Percentiles rank a stretch among this genome's conserved stretches.
Evolutionary conservation across 1,139 yeast species (phyloP).

Genomic region (Candida pseudoviswanathii): DNA sequence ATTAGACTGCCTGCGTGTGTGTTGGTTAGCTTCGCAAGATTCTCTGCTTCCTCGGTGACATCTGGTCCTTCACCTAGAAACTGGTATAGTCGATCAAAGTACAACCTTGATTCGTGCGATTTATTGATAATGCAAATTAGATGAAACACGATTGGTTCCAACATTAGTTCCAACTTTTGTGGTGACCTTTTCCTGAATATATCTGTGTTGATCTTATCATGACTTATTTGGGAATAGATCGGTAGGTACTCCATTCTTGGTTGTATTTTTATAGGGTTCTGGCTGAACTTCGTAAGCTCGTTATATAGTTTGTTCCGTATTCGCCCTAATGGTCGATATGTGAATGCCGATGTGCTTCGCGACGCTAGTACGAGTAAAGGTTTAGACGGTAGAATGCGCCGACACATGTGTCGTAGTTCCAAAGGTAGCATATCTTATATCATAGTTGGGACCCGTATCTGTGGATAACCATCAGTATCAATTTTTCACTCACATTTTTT

Average conservation of each 20-base stretch:
- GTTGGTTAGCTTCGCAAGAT: neutral
- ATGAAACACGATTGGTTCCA: slow-evolving; percentile 16
- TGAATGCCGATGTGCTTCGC: slow-evolving; percentile 10
- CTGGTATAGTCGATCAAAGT: slow-evolving; percentile 1
- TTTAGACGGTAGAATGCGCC: slow-evolving; percentile 1
- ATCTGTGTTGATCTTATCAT: slow-evolving; percentile 5
- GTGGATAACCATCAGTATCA: neutral
- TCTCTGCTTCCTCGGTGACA: neutral
- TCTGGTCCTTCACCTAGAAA: neutral
- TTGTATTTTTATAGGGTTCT: slow-evolving; percentile 10
- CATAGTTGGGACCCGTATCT: neutral
- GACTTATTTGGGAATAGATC: slow-evolving; percentile 6
- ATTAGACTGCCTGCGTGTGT: neutral
- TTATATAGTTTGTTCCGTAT: slow-evolving; percentile 13
- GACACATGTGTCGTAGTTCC: slow-evolving; percentile 1
- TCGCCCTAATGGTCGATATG: slow-evolving; percentile 13
- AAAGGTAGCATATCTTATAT: neutral
- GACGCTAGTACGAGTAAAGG: neutral
- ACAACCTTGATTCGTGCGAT: neutral
- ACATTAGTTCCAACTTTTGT: slow-evolving; percentile 11
- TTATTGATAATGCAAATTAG: slow-evolving; percentile 11
- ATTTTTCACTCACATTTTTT: slow-evolving; percentile 1
- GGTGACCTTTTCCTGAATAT: slow-evolving; percentile 7
- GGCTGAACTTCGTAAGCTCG: slow-evolving; percentile 12
- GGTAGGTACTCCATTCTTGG: slow-evolving; percentile 15